Base-by-base conservation (phyloP, 208 protist species). In the Wallacemonas collosoma region DNA sequence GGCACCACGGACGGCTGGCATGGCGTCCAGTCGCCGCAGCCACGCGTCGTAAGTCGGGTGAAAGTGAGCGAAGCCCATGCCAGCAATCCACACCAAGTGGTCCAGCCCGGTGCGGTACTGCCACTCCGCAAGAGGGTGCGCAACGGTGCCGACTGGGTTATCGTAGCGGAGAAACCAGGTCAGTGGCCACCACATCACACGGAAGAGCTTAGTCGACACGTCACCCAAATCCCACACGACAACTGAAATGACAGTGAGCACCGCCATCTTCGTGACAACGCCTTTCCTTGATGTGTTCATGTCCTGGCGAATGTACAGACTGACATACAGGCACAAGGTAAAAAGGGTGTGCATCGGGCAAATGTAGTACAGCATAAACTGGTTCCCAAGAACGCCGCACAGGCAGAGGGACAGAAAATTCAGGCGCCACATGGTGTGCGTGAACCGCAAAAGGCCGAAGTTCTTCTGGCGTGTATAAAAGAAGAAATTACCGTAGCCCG, bases 311-410 rank as follows among this genome's bases (percentile, higher is more conserved):
- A 82, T 75, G 35, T n/a, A 54, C 58, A 89, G 71, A 40, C 75
- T 68, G 4, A 69, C 53, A 62, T 85, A 95, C 51, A 91, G 76
- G 43, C 87, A 62, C 2, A 97, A 57, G 68, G 90, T 95, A 76
- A 85, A 95, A 51, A 96, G 68, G n/a, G 89, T 94, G 75, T 97
- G 93, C 70, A 97, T 72, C 3, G 89, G 82, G 75, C 88, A 93
- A 72, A 98, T 94, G 81, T 97, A 97, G 81, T 98, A 98, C 39
- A 98, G 81, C 87, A 98, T 97, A 53, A 87, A 97, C 63, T 88
- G 62, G 67, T 89, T 89, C 60, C 75, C 26, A 68, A 93, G 41
- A 36, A 81, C 45, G 4, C 87, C 45, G 76, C 92, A 97, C 38
- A 88, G 61, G 14, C 75, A 73, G 12, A 89, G 7, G 26, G 87